Evolutionary conservation across 495 filamentous ascomycete genomes (phyloP), one percentile per base, ranked within the genome.

Genomic region (Neurospora intermedia): DNA sequence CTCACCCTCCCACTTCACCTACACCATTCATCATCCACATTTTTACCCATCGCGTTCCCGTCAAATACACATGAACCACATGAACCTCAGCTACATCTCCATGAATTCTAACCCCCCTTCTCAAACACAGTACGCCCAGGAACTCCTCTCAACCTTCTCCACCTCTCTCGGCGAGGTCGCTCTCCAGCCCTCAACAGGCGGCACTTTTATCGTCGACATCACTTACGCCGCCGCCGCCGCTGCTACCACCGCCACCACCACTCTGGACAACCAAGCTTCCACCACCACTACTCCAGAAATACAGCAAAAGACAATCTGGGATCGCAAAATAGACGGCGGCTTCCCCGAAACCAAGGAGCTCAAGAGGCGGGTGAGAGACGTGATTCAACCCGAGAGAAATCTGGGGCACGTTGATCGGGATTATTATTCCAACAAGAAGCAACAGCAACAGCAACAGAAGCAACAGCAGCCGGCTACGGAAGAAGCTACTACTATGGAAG

Each of bases 121-220:
- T 23, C 45, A 38, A 42, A n/a, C 4, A 70, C 35, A 97, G 93
- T 97, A 92, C 83, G 94, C 92, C 62, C 96, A 99, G 88, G 96
- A 99, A 83, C 92, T 99, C 71, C 90, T 99, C 73, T 96, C 93
- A n/a, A 99, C 96, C 8, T 99, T 99, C 84, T 86, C 87, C 70
- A 94, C 90, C 15, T 85, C 90, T 72, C 86, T 99, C 0, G 94
- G 95, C 66, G 95, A 98, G 81, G 91, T 99, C 16, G 89, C 96
- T n/a, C 89, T 99, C 0, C 87, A 95, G 48, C 96, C 96, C 0
- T 79, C 89, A 20, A 97, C 93, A 0, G 94, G 96, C 35, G 96
- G 96, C 0, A 81, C 91, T 31, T 99, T 99, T 79, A 85, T 87
- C 15, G 88, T 97, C 6, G 86, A 90, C 69, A 88, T 94, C 45